Percentiles rank a stretch among this genome's conserved stretches.
These are phyloP conservation scores for Eucalyptus curtisii DNA, from an alignment of 345 rosid genomes.

Conservation along the genomic window DNA sequence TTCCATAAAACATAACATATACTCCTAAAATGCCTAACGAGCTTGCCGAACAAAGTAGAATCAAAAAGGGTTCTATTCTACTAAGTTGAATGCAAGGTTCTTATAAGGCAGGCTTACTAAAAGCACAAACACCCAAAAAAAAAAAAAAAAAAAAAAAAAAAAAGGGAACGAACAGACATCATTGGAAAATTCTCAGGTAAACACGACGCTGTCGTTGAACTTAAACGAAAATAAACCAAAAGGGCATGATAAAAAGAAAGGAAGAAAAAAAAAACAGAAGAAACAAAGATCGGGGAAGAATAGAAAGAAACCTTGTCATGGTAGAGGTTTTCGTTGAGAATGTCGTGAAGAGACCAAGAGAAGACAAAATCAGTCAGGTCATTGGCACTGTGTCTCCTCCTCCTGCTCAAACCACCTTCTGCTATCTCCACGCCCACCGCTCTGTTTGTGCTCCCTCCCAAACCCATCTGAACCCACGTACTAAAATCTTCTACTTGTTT, in stretches of 20 bases:
- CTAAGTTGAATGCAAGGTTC: not conserved
- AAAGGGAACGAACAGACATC: rapidly evolving
- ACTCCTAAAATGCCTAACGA: not conserved
- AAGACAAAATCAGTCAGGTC: not conserved
- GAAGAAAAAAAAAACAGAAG: not conserved
- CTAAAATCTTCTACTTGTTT: not conserved
- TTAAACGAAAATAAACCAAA: too few relatives aligned
- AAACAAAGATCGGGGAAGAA: too few relatives aligned
- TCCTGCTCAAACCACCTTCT: not conserved
- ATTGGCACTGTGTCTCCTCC: not conserved
- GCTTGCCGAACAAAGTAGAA: not conserved
- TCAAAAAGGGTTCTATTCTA: not conserved
- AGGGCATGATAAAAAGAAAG: not conserved
- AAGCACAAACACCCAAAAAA: not conserved
- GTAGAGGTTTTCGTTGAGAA: conserved; percentile 14
- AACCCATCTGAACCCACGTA: not conserved
- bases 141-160: too few relatives aligned
- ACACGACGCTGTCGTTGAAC: too few relatives aligned
- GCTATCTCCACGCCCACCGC: not conserved
- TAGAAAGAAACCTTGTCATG: conserved; percentile 6
- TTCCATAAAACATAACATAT: not conserved
- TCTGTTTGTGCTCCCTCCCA: not conserved
- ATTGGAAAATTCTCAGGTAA: too few relatives aligned
- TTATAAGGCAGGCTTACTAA: not conserved
- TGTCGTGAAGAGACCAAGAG: conserved; percentile 28